A percentile compares a stretch with the other conserved stretches of the same genome.
phyloP scores from a whole-genome alignment of 768 basidiomycete species.

The Calvatia gigantea region DNA sequence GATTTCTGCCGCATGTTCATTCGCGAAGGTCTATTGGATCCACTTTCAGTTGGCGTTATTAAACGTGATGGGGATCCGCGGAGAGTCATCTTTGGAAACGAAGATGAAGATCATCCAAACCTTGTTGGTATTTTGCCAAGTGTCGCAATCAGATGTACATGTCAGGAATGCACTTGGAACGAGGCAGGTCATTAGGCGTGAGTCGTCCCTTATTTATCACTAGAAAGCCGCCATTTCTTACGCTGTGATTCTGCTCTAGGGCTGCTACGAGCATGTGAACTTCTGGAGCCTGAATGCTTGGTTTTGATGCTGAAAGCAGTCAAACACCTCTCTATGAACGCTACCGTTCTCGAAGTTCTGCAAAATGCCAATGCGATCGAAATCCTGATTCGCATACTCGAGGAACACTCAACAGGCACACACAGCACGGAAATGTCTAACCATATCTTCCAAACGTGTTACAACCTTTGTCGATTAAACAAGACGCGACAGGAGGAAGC shows the following conservation, averaged over 20 bases:
- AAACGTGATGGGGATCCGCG: conserved; percentile 79
- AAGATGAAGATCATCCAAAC: conserved; percentile 90
- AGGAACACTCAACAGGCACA: conserved; percentile 72
- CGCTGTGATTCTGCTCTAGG: conserved; percentile 42
- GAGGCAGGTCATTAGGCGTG: conserved; percentile 84
- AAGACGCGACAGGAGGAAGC: conserved; percentile 96
- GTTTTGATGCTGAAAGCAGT: conserved; percentile 91
- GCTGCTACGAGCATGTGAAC: conserved; percentile 79
- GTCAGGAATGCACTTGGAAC: conserved; percentile 91
- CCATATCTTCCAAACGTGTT: conserved; percentile 96
- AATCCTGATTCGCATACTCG: conserved; percentile 80
- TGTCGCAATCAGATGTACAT: conserved; percentile 92
- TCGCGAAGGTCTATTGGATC: conserved; percentile 90
- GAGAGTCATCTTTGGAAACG: conserved; percentile 62
- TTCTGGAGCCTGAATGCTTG: conserved; percentile 84
- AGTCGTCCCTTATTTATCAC: conserved; percentile 29
- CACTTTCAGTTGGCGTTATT: conserved; percentile 86
- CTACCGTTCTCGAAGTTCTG: conserved; percentile 84
- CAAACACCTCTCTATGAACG: conserved; percentile 94
- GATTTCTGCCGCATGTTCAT: conserved; percentile 99
- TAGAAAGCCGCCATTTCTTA: not conserved
- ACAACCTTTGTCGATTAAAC: conserved; percentile 92
- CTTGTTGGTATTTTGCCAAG: conserved; percentile 88
- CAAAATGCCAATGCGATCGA: conserved; percentile 97
- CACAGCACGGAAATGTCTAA: conserved; percentile 96